A percentile compares a stretch with the other conserved stretches of the same genome.
Evolutionary conservation across 495 filamentous ascomycete species (phyloP).

Genomic region (Xylaria intraflava): DNA sequence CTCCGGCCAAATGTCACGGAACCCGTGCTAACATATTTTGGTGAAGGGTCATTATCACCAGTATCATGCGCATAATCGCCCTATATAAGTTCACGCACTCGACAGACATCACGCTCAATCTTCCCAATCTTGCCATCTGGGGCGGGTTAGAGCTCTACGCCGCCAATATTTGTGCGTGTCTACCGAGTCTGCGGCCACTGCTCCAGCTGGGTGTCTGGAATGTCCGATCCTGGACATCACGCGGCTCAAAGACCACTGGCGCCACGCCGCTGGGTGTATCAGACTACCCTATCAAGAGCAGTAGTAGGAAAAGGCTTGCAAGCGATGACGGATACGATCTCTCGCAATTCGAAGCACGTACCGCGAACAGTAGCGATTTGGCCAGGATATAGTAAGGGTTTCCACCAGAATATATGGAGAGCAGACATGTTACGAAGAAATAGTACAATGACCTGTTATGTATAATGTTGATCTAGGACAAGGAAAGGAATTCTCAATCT

Average conservation of each 20-base stretch:
- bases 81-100: conserved; percentile 38
- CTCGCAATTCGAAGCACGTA: neutral
- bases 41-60: neutral
- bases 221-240: conserved; percentile 5
- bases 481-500: too few species aligned
- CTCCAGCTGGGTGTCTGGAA: conserved; percentile 16
- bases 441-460: too few species aligned
- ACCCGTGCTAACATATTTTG: neutral
- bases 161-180: conserved; percentile 48
- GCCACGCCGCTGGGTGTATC: neutral
- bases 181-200: conserved; percentile 43
- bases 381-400: too few species aligned
- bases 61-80: conserved; percentile 3
- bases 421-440: too few species aligned
- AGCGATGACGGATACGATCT: neutral
- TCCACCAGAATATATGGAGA: too few species aligned
- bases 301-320: neutral
- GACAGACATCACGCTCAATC: conserved; percentile 27
- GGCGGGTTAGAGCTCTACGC: conserved; percentile 48
- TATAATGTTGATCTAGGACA: too few species aligned
- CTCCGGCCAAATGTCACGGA: conserved; percentile 9
- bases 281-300: neutral
- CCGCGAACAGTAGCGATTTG: neutral
- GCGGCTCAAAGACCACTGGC: neutral
- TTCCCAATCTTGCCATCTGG: conserved; percentile 43